Base-by-base conservation (phyloP, 768 basidiomycete genomes). In the Termitomyces sp. region DNA sequence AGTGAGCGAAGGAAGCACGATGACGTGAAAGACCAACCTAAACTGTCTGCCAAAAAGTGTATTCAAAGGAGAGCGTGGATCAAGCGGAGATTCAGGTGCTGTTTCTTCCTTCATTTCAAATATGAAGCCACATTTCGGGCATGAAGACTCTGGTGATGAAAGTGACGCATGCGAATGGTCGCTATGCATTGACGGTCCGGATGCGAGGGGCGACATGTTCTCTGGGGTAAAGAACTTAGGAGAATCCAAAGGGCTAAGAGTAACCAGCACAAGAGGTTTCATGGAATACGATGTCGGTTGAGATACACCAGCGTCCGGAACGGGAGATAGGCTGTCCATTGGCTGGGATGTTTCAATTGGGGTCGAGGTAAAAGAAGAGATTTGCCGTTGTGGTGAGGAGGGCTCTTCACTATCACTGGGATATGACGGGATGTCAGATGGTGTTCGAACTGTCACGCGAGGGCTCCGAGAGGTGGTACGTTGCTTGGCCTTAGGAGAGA, bases 381-480 rank as follows among this genome's bases (percentile, higher is more conserved):
- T 42, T n/a, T 18, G 9, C 24, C 40, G 16, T 13, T 55, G 54
- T 44, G 28, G 32, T n/a, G 51, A 48, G 7, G 24, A 48, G 22
- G 53, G 22, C 13, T 59, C 53, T 28, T 53, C 59, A n/a, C n/a
- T 20, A 22, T 64, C 67, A 55, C 54, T 62, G 32, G 67, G 65
- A 48, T 66, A 68, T 36, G 65, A 62, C 6, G 20, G 15, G 28
- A 68, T 28, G 18, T 66, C 65, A n/a, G 63, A 33, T 18, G 76
- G 77, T 5, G 75, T 75, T 53, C 68, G 69, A 36, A 76, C 72
- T 40, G 66, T 57, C 35, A 66, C 69, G 39, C 68, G 67, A 56
- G 67, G 63, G 28, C 28, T 42, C 28, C 57, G 51, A 56, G 67
- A 60, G 38, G 45, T 64, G 42, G 58, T 55, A 64, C 18, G 69